A percentile compares a stretch with the other conserved stretches of the same genome.
Evolutionary conservation across 257 asterid species (phyloP).

Genomic region (Cruciata laevipes): DNA sequence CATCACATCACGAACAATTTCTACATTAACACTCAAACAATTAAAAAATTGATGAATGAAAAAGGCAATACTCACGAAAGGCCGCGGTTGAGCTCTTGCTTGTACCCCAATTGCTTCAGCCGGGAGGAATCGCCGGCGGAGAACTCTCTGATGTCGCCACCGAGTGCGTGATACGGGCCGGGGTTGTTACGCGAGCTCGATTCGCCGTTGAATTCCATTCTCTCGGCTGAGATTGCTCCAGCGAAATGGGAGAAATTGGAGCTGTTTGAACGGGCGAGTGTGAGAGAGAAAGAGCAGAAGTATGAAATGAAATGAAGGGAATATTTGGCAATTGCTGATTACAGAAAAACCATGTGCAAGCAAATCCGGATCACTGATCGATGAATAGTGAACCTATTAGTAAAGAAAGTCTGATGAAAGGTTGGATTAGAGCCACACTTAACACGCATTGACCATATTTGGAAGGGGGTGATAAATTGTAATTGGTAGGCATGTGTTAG

Average conservation of each 20-base stretch:
- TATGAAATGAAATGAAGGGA: no score
- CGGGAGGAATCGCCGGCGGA: slow-evolving; percentile 29
- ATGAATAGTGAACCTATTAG: neutral
- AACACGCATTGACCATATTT: neutral
- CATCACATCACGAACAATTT: no score
- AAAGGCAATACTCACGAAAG: slow-evolving; percentile 39
- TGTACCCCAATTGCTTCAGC: slow-evolving; percentile 53
- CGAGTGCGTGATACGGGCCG: slow-evolving; percentile 16
- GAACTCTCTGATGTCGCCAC: neutral
- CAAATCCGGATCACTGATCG: neutral
- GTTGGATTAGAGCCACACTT: neutral
- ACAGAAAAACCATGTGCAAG: no score
- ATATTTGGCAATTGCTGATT: neutral
- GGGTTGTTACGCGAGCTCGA: neutral
- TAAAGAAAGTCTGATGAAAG: no score
- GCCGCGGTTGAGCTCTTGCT: slow-evolving; percentile 53
- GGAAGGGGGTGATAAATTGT: no score
- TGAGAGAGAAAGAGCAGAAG: neutral
- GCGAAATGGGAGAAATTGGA: neutral
- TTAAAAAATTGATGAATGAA: neutral
- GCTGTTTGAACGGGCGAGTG: neutral
- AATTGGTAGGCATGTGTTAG: no score
- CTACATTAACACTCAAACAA: neutral
- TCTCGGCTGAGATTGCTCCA: neutral
- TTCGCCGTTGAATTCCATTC: neutral